Evolutionary conservation across 2,329 filamentous ascomycete genomes (phyloP).

Genomic region (Aspergillus quadricinctus): DNA sequence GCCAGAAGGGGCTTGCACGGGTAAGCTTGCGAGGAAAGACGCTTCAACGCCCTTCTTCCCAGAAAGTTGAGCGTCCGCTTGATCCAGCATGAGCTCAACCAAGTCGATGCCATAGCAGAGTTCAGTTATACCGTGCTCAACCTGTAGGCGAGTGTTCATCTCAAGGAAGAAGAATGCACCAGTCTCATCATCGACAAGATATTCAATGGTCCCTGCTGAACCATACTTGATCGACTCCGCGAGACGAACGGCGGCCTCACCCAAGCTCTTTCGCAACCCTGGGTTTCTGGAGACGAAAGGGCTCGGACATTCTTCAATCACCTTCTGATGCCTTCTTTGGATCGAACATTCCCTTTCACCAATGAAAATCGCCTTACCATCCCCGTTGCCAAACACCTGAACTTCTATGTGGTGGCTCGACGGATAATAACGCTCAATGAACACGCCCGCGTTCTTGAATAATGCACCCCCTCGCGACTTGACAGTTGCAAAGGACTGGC

Average conservation of each 20-base stretch:
- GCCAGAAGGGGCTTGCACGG: slow-evolving; percentile 42
- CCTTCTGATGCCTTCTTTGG: slow-evolving; percentile 83
- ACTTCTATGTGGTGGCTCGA: slow-evolving; percentile 82
- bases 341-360: slow-evolving; percentile 86
- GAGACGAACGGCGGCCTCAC: slow-evolving; percentile 66
- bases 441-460: slow-evolving; percentile 79
- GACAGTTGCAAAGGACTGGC: slow-evolving; percentile 65
- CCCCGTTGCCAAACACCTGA: slow-evolving; percentile 80
- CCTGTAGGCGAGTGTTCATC: slow-evolving; percentile 57
- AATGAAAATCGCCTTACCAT: slow-evolving; percentile 74
- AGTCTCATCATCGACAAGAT: slow-evolving; percentile 78
- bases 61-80: slow-evolving; percentile 49
- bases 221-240: slow-evolving; percentile 61
- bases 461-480: slow-evolving; percentile 71
- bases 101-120: slow-evolving; percentile 52
- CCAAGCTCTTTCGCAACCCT: slow-evolving; percentile 60
- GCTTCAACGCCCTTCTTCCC: slow-evolving; percentile 45
- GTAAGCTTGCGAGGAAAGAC: slow-evolving; percentile 39
- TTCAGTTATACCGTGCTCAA: slow-evolving; percentile 57
- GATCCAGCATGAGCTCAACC: slow-evolving; percentile 53
- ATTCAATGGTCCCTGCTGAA: slow-evolving; percentile 87
- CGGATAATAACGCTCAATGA: slow-evolving; percentile 79
- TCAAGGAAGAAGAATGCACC: slow-evolving; percentile 69
- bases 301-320: slow-evolving; percentile 83
- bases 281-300: slow-evolving; percentile 54